A percentile compares a stretch with the other conserved stretches of the same genome.
Evolutionary conservation across 495 filamentous ascomycete species (phyloP).

Genomic region (Cercophora samala): DNA sequence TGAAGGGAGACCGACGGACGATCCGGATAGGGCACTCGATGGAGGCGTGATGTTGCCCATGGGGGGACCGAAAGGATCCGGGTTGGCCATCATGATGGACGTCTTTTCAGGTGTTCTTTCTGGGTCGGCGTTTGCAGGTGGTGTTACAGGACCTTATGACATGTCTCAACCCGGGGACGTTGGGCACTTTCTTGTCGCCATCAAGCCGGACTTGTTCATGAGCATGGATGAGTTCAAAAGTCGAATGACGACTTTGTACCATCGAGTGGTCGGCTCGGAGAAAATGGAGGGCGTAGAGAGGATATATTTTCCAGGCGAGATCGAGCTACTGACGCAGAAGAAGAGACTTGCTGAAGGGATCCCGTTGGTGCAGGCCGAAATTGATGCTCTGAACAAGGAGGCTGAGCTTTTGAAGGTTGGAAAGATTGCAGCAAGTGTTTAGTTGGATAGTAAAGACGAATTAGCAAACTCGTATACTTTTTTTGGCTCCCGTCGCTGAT

Average conservation of each 20-base stretch:
- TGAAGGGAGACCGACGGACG: constrained; percentile 64
- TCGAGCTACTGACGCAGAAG: constrained; percentile 62
- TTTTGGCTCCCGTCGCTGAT: too few species aligned
- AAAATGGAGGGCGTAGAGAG: constrained; percentile 67
- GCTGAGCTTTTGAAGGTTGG: constrained; percentile 53
- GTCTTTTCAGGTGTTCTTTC: constrained; percentile 75
- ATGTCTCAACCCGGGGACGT: constrained; percentile 64
- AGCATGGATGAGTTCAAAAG: constrained; percentile 62
- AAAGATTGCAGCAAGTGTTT: neutral
- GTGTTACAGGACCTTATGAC: constrained; percentile 71
- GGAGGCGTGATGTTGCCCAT: constrained; percentile 73
- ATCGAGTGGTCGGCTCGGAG: constrained; percentile 59
- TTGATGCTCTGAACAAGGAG: constrained; percentile 64
- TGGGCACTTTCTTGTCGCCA: constrained; percentile 70
- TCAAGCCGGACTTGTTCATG: constrained; percentile 77
- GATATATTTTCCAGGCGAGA: constrained; percentile 77
- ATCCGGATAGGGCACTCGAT: constrained; percentile 61
- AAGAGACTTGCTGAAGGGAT: constrained; percentile 58
- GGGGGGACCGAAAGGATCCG: constrained; percentile 74
- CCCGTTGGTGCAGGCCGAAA: constrained; percentile 61
- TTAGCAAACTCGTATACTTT: too few species aligned
- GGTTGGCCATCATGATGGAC: constrained; percentile 77
- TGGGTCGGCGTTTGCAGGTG: constrained; percentile 65
- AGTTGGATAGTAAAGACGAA: too few species aligned
- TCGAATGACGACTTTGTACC: constrained; percentile 68